A percentile compares a stretch with the other conserved stretches of the same genome.
Conservation (phyloP, 371 early-diverging fungal species). For the Blakeslea trispora region DNA sequence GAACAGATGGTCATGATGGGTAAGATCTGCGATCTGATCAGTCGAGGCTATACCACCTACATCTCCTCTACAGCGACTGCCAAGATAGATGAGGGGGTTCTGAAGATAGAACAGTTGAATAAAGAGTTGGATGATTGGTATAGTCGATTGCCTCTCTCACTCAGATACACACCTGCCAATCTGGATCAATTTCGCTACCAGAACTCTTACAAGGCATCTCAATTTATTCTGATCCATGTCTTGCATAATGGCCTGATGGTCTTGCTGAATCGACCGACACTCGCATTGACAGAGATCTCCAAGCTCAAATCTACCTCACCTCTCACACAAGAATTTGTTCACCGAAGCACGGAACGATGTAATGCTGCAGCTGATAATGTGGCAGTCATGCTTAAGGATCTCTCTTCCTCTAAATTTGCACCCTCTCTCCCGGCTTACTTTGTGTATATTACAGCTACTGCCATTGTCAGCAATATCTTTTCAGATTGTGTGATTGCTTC, state of each 20-base stretch:
- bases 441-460: conserved; percentile 53
- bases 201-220: conserved; percentile 18
- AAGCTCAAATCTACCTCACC: conserved; percentile 32
- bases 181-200: conserved; percentile 11
- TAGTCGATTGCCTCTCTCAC: conserved; percentile 34
- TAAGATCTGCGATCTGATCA: conserved; percentile 46
- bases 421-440: conserved; percentile 53
- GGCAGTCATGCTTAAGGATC: conserved; percentile 42
- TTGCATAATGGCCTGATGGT: conserved; percentile 48
- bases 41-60: conserved; percentile 42
- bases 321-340: conserved; percentile 34
- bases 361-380: conserved; percentile 48
- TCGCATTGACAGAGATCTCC: conserved; percentile 29
- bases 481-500: conserved; percentile 36
- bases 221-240: conserved; percentile 35
- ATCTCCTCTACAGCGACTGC: conserved; percentile 21
- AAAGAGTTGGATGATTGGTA: conserved; percentile 44
- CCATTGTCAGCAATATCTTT: conserved; percentile 51
- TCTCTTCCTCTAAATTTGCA: conserved; percentile 30
- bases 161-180: conserved; percentile 42
- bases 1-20: conserved; percentile 32
- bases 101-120: conserved; percentile 45
- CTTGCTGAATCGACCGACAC: conserved; percentile 46
- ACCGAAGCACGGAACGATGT: conserved; percentile 44
- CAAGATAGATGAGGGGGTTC: conserved; percentile 20